phyloP scores from a whole-genome alignment of 306 rosid species.

The Vigna unguiculata region DNA sequence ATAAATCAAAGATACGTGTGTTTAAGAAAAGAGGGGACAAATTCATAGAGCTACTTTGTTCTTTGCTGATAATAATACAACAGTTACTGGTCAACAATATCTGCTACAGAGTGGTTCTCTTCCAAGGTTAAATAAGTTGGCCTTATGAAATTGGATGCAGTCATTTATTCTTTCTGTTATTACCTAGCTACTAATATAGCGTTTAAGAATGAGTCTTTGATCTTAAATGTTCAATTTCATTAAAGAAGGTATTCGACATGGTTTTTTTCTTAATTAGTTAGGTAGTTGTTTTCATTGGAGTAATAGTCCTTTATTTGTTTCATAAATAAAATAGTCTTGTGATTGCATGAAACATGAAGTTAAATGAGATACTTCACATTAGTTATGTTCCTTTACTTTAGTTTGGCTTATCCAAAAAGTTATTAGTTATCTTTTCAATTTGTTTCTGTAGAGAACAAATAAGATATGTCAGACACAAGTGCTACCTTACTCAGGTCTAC shows the following conservation, averaged over 20 bases:
- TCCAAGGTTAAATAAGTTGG: neutral
- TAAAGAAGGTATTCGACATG: neutral
- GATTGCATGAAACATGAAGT: neutral
- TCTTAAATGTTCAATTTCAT: neutral
- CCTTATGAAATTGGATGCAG: neutral
- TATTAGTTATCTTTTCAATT: neutral
- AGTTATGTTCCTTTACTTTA: too few species aligned
- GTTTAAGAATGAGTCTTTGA: neutral
- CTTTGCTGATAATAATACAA: neutral
- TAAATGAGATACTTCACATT: neutral
- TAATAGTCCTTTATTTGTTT: neutral
- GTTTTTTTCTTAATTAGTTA: neutral
- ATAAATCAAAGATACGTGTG: neutral
- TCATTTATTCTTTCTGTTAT: neutral
- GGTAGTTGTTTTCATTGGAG: neutral
- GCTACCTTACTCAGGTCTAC: too few species aligned
- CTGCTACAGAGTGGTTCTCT: neutral
- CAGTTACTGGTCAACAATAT: constrained; percentile 3
- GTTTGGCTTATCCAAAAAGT: too few species aligned
- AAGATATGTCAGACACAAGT: too few species aligned
- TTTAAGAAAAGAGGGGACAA: neutral
- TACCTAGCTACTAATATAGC: neutral
- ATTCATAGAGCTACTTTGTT: neutral
- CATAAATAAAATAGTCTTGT: too few species aligned
- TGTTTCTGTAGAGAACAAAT: too few species aligned